A percentile compares a stretch with the other conserved stretches of the same genome.
These are phyloP conservation scores for Rutstroemia sp. DNA, from an alignment of 2,329 filamentous ascomycete genomes.

Conservation along the genomic window DNA sequence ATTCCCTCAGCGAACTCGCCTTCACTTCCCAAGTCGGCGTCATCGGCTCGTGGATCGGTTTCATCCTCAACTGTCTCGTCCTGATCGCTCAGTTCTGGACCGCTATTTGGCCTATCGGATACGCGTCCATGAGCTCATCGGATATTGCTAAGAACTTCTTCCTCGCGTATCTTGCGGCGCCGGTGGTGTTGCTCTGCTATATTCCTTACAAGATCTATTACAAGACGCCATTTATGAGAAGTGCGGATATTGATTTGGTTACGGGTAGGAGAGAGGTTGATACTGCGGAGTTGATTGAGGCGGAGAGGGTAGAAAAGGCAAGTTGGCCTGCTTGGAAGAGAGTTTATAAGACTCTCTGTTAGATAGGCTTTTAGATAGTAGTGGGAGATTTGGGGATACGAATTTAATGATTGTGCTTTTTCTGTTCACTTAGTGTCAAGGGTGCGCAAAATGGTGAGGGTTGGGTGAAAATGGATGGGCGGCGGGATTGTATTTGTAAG, in stretches of 20 bases:
- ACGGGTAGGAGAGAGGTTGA: constrained; percentile 21
- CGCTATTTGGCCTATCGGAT: constrained; percentile 42
- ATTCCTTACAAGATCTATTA: constrained; percentile 55
- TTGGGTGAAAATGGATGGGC: too few relatives aligned
- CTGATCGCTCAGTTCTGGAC: constrained; percentile 34
- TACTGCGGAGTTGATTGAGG: constrained; percentile 19
- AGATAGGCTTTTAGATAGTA: background rate
- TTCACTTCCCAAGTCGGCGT: constrained; percentile 54
- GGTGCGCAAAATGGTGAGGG: too few relatives aligned
- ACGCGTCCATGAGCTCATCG: constrained; percentile 3
- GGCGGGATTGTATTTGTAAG: too few relatives aligned
- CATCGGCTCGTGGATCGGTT: constrained; percentile 54
- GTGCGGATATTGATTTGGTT: constrained; percentile 18
- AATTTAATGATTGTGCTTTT: too few relatives aligned
- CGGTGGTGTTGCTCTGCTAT: constrained; percentile 48
- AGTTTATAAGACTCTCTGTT: constrained; percentile 6
- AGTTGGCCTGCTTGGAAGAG: constrained; percentile 23
- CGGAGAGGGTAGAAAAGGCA: constrained; percentile 17
- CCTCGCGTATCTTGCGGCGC: constrained; percentile 45
- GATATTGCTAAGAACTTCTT: constrained; percentile 49
- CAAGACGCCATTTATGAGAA: constrained; percentile 30
- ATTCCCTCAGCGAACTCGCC: constrained; percentile 55
- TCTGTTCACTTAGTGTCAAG: too few relatives aligned
- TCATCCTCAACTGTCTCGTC: constrained; percentile 44
- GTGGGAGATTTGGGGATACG: too few relatives aligned